Conservation (phyloP, 179 eudicot genomes). For the Spinacia oleracea region DNA sequence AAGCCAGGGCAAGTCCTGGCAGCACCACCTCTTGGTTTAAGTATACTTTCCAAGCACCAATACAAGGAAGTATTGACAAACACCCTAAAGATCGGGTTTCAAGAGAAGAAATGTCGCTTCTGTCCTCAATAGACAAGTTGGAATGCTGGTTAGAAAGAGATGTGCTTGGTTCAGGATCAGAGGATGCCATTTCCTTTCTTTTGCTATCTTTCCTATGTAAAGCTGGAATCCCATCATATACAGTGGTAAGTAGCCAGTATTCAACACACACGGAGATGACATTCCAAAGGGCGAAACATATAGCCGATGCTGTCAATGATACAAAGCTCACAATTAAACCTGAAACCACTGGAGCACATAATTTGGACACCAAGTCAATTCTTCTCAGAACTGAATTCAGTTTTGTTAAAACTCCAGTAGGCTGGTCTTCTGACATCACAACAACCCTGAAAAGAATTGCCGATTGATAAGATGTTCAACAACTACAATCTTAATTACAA, state of each 20-base stretch:
- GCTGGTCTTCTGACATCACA: conserved; percentile 82
- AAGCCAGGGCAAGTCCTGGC: conserved; percentile 78
- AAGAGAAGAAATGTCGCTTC: conserved; percentile 16
- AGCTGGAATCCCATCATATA: conserved; percentile 74
- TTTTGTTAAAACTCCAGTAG: conserved; percentile 50
- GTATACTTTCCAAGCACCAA: conserved; percentile 75
- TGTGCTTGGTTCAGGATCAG: conserved; percentile 38
- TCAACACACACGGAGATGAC: conserved; percentile 60
- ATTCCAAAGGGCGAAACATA: conserved; percentile 65
- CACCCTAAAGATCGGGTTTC: conserved; percentile 31
- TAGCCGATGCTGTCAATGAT: conserved; percentile 73
- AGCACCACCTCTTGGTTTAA: conserved; percentile 77
- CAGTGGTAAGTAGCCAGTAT: conserved; percentile 78
- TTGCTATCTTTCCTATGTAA: conserved; percentile 45
- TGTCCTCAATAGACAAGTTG: conserved; percentile 22
- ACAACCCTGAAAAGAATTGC: conserved; percentile 60
- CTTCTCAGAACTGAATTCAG: conserved; percentile 83
- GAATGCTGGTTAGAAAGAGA: conserved; percentile 33
- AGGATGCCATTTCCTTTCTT: conserved; percentile 31
- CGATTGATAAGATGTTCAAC: neutral
- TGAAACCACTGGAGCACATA: conserved; percentile 75
- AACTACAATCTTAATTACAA: neutral
- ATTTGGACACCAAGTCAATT: conserved; percentile 76
- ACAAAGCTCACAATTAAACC: conserved; percentile 83
- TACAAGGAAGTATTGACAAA: conserved; percentile 45